phyloP scores from a whole-genome alignment of 768 basidiomycete genomes.

The Scleroderma bovista region DNA sequence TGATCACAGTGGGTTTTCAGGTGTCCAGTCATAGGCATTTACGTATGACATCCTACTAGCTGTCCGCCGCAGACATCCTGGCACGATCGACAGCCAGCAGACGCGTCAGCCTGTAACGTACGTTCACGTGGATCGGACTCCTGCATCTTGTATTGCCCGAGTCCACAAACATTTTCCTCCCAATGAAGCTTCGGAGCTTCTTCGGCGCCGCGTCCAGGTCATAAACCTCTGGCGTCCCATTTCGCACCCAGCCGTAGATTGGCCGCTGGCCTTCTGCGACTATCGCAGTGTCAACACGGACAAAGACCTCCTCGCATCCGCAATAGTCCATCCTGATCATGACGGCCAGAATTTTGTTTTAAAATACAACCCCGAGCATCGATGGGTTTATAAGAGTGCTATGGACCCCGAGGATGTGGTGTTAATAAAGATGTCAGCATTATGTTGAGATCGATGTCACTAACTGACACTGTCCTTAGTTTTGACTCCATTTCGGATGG shows the following conservation, averaged over 20 bases:
- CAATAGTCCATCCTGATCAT: slow-evolving; percentile 36
- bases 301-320: slow-evolving; percentile 34
- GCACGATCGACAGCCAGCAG: slow-evolving; percentile 33
- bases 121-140: slow-evolving; percentile 51
- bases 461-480: slow-evolving; percentile 11
- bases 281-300: slow-evolving; percentile 35
- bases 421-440: slow-evolving; percentile 42
- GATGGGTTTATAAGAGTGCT: slow-evolving; percentile 42
- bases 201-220: slow-evolving; percentile 45
- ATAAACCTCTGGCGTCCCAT: slow-evolving; percentile 55
- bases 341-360: slow-evolving; percentile 41
- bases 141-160: slow-evolving; percentile 27
- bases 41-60: slow-evolving; percentile 24
- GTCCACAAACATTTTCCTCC: slow-evolving; percentile 40
- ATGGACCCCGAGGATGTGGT: slow-evolving; percentile 42
- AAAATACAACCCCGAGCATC: slow-evolving; percentile 33
- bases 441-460: background rate
- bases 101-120: slow-evolving; percentile 34
- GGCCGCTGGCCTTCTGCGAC: slow-evolving; percentile 46
- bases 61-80: slow-evolving; percentile 42
- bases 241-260: slow-evolving; percentile 38
- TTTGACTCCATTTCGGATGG: slow-evolving; percentile 33
- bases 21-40: background rate
- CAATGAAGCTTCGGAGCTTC: slow-evolving; percentile 34
- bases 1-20: slow-evolving; percentile 50